Base-by-base conservation (phyloP, 495 filamentous ascomycete genomes). In the Penicillium cosmopolitanum region DNA sequence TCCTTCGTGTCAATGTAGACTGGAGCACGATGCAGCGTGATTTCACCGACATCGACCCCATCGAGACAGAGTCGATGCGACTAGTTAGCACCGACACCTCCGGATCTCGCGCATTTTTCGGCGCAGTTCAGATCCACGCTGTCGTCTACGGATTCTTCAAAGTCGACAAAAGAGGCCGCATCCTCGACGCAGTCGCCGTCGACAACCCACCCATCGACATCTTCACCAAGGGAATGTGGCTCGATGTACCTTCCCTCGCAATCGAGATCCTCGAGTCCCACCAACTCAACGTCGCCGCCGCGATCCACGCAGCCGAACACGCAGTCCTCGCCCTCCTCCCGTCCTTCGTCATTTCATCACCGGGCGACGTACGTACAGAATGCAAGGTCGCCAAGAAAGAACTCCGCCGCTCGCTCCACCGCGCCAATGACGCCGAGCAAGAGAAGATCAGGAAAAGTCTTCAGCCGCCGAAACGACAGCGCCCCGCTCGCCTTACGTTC, bases 131-230 rank as follows among this genome's bases (percentile, higher is more conserved):
- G 59, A 90, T 98, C 67, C 85, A 86, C 61, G 87, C 92, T 59
- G 85, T 88, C 40, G 90, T 98, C 15, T 98, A 96, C 69, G 96
- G 96, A 16, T 99, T 93, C 80, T 97, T 97, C 82, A 98, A 97
- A 69, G 74, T 97, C 40, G 92, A 97, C 73, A 89, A 88, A 65
- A 83, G 84, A 52, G 82, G 88, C 42, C 85, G 89, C 23, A 87
- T 98, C 50, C 88, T 98, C 47, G 95, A 98, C 68, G 94, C 95
- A 31, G 89, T 97, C 3, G 84, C 91, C 42, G 92, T 98, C 16
- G 90, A 96, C 63, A 96, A 97, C 67, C 95, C 95, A 8, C 93
- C 95, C 13, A 90, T 97, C 53, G 80, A 94, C 33, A 83, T 91
- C 44, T 78, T 87, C 63, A 88, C 84, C 53, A 96, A 96, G 69